Evolutionary conservation across 225 moss, liverwort and hornwort species (phyloP), one percentile per base, ranked within the genome.

Genomic region (Marchantia paleacea): DNA sequence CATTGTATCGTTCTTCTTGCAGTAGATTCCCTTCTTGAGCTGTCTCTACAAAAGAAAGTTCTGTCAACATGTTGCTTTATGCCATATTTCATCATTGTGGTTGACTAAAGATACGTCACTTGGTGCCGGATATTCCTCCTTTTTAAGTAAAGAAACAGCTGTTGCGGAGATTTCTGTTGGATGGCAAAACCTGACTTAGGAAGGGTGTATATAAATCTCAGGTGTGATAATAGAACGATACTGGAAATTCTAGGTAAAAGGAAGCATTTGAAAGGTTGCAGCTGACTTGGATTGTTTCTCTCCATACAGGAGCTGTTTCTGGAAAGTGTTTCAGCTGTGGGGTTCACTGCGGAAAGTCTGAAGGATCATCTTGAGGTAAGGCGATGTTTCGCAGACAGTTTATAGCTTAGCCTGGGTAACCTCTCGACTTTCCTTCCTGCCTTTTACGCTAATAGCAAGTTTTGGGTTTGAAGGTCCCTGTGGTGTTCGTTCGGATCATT

Each of bases 311-410:
- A 95, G 81, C 88, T 99, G 63, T 99, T 99, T 90, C 80, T 99
- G 81, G 90, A 94, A 88, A 88, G 95, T 75, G 88, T 99, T 49
- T 88, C 81, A 82, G 90, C 78, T 81, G 99, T 90, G 52, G 99
- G 99, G 10, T 95, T 99, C 80, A 86, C 90, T 73, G 91, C 95
- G 5, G 91, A 94, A 69, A 95, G 86, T 84, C 87, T 94, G 0
- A 92, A 88, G 87, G 90, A 95, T 79, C 89, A 92, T 49, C 92
- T 95, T 69, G 92, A 95, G 84, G 90, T 90, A 85, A 72, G 76
- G 12, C 7, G 62, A 49, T 53, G 47, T 51, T 2, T 30, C 8
- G 51, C 11, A 19, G 5, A 26, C 51, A 10, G 55, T 58, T 19
- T 22, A 67, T 20, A 51, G 14, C 15, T 18, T 26, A 31, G 14